phyloP scores from a whole-genome alignment of 768 basidiomycete species.

The Trametes meyenii region DNA sequence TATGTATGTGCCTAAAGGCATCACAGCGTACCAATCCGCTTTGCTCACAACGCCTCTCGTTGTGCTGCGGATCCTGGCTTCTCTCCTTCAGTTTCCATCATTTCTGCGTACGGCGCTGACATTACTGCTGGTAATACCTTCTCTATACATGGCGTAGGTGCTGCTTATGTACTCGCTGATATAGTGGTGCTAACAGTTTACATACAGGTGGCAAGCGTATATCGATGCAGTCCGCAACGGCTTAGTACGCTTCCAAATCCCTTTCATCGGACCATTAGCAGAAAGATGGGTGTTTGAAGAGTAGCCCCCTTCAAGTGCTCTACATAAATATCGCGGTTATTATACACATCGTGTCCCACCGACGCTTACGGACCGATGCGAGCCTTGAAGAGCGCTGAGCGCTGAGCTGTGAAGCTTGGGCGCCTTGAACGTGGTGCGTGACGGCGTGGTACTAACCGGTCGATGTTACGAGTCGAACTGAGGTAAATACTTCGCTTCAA shows the following conservation, averaged over 20 bases:
- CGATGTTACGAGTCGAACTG: not conserved
- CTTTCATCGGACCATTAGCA: slow-evolving; percentile 64
- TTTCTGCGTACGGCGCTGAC: slow-evolving; percentile 56
- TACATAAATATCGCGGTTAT: not conserved
- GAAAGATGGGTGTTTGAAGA: slow-evolving; percentile 73
- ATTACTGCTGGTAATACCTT: slow-evolving; percentile 44
- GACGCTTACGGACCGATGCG: no score
- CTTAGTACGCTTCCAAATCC: slow-evolving; percentile 61
- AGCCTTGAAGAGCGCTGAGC: no score
- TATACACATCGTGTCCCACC: not conserved
- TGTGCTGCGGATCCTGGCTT: slow-evolving; percentile 54
- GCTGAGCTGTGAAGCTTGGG: no score
- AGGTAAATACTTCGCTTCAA: not conserved
- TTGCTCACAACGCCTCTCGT: slow-evolving; percentile 67
- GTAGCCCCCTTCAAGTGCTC: slow-evolving; percentile 25
- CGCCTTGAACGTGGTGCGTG: no score
- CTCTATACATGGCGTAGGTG: slow-evolving; percentile 61
- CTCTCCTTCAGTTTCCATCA: slow-evolving; percentile 53
- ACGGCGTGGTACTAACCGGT: not conserved
- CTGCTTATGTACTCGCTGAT: not conserved
- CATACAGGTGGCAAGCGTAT: slow-evolving; percentile 51
- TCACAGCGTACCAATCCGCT: slow-evolving; percentile 76
- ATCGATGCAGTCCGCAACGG: slow-evolving; percentile 53
- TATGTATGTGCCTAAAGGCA: not conserved
- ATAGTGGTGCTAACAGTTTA: not conserved